Conservation (phyloP, 106 monocot genomes). For the Phalaenopsis aphrodite region DNA sequence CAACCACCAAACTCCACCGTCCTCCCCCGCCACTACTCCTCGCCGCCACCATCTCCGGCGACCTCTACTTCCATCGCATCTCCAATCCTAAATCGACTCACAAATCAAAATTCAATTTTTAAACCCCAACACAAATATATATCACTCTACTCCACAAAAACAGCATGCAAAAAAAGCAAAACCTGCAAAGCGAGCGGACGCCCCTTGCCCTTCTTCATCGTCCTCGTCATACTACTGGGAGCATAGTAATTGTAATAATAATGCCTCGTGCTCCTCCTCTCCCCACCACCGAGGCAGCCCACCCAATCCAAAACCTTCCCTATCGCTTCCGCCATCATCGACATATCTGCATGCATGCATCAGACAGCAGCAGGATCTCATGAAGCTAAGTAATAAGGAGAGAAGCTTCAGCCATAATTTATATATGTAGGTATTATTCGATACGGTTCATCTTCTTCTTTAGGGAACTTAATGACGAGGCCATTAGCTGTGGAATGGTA, state of each 20-base stretch:
- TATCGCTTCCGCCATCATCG: constrained; percentile 23
- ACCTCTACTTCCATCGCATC: too few relatives aligned
- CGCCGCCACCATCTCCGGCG: too few relatives aligned
- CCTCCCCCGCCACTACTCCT: too few relatives aligned
- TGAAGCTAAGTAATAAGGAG: background rate
- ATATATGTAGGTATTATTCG: background rate
- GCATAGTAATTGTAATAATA: constrained; percentile 10
- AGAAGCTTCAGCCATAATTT: background rate
- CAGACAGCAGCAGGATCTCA: background rate
- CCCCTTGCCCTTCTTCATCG: constrained; percentile 27
- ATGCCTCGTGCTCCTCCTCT: constrained; percentile 14
- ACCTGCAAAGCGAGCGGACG: constrained; percentile 87
- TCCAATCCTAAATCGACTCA: too few relatives aligned
- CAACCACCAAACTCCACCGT: too few relatives aligned
- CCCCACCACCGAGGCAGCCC: constrained; percentile 14
- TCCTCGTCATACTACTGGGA: background rate
- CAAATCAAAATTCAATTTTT: too few relatives aligned
- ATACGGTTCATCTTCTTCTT: background rate
- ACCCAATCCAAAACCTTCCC: constrained; percentile 23
- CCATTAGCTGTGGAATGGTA: background rate
- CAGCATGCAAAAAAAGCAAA: background rate
- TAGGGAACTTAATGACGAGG: background rate
- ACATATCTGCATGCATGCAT: too few relatives aligned
- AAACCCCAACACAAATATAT: too few relatives aligned
- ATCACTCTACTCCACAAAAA: constrained; percentile 21